These are phyloP conservation scores for Colletotrichum eleusines DNA, from an alignment of 2,329 filamentous ascomycete genomes.

Conservation along the genomic window DNA sequence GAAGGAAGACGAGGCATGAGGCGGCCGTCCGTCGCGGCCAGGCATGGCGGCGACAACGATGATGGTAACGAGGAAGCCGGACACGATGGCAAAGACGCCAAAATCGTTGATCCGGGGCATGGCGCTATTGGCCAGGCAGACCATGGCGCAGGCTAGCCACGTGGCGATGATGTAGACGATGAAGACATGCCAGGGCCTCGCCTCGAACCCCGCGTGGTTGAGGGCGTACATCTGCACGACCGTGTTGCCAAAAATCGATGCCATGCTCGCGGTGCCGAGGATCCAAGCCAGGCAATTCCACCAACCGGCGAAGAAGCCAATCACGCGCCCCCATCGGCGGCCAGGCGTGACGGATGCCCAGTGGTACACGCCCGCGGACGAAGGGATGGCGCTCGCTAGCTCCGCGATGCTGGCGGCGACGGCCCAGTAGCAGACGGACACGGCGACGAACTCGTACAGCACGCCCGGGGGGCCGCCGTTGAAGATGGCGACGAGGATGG, in stretches of 20 bases:
- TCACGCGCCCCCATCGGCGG: slow-evolving; percentile 60
- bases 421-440: slow-evolving; percentile 66
- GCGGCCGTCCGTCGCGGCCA: slow-evolving; percentile 47
- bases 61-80: slow-evolving; percentile 66
- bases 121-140: slow-evolving; percentile 67
- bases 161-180: slow-evolving; percentile 56
- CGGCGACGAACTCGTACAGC: slow-evolving; percentile 69
- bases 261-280: slow-evolving; percentile 55
- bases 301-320: slow-evolving; percentile 61
- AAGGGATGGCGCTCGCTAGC: slow-evolving; percentile 71
- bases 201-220: slow-evolving; percentile 54
- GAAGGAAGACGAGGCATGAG: slow-evolving; percentile 51
- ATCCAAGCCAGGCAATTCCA: slow-evolving; percentile 60
- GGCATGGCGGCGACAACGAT: slow-evolving; percentile 67
- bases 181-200: slow-evolving; percentile 58
- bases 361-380: slow-evolving; percentile 70
- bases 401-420: slow-evolving; percentile 71
- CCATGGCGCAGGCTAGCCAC: slow-evolving; percentile 53
- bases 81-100: slow-evolving; percentile 64
- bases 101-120: slow-evolving; percentile 66
- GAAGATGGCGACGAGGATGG: slow-evolving; percentile 63
- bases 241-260: slow-evolving; percentile 56
- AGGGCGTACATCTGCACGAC: slow-evolving; percentile 58
- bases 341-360: slow-evolving; percentile 71
- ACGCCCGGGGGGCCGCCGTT: slow-evolving; percentile 73